Evolutionary conservation across 176 grass and related monocot genomes (phyloP).

Genomic region (Musa troglodytarum): DNA sequence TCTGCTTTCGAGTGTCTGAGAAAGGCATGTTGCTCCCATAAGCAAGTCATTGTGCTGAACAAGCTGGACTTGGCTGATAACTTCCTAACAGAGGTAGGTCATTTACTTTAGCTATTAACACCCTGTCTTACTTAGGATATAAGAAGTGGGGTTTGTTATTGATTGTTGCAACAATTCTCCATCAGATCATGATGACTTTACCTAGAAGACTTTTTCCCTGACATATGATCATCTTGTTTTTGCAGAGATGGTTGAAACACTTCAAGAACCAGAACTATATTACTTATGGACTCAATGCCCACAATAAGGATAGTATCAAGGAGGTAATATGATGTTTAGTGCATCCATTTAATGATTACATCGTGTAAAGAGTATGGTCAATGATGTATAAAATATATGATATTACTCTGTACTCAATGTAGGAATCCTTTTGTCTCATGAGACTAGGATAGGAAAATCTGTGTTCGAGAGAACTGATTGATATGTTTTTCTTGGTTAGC

Average conservation of each 20-base stretch:
- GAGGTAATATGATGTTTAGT: conserved; percentile 28
- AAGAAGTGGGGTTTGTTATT: background rate
- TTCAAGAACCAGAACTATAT: conserved; percentile 31
- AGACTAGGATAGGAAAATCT: background rate
- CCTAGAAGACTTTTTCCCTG: background rate
- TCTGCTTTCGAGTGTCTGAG: conserved; percentile 34
- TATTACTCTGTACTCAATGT: background rate
- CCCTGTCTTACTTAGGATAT: background rate
- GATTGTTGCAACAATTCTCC: background rate
- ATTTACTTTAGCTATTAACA: background rate
- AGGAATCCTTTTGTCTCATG: background rate
- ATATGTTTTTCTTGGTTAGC: conserved; percentile 27
- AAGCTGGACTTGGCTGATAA: conserved; percentile 53
- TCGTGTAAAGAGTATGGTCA: background rate
- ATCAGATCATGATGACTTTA: background rate
- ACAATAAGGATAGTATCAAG: conserved; percentile 49
- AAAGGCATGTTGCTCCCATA: conserved; percentile 20
- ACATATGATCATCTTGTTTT: background rate
- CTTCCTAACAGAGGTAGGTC: conserved; percentile 41
- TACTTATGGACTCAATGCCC: conserved; percentile 45
- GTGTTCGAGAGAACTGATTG: background rate
- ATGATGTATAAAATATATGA: no score
- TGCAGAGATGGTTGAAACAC: conserved; percentile 55
- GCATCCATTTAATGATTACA: background rate
- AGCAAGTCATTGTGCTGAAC: conserved; percentile 45